A percentile compares a stretch with the other conserved stretches of the same genome.
These are phyloP conservation scores for Penicillium paxilli DNA, from an alignment of 495 filamentous ascomycete genomes.

Conservation along the genomic window DNA sequence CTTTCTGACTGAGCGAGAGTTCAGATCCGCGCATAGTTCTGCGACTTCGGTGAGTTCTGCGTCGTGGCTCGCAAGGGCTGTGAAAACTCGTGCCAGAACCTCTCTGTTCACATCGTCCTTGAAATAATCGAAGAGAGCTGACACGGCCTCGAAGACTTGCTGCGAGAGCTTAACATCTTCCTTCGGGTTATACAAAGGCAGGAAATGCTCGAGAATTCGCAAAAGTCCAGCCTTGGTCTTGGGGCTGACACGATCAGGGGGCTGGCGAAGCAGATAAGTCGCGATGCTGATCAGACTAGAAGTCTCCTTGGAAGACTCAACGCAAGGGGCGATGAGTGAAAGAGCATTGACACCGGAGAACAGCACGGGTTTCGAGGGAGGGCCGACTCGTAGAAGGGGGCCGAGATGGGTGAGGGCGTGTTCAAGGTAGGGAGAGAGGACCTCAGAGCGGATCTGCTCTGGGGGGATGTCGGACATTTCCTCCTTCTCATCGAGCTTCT, in stretches of 20 bases:
- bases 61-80: slow-evolving; percentile 64
- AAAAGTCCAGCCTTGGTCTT: slow-evolving; percentile 81
- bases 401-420: slow-evolving; percentile 65
- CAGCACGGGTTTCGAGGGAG: slow-evolving; percentile 68
- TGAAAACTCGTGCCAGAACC: slow-evolving; percentile 68
- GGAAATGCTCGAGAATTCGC: slow-evolving; percentile 70
- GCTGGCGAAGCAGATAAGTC: slow-evolving; percentile 79
- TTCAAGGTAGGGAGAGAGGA: slow-evolving; percentile 72
- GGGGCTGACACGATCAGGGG: slow-evolving; percentile 74
- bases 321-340: slow-evolving; percentile 70
- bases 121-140: slow-evolving; percentile 83
- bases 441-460: slow-evolving; percentile 53
- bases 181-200: slow-evolving; percentile 59
- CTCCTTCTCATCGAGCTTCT: slow-evolving; percentile 41
- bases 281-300: slow-evolving; percentile 72
- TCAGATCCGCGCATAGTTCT: slow-evolving; percentile 72
- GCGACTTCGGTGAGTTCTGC: slow-evolving; percentile 62
- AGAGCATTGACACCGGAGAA: slow-evolving; percentile 76
- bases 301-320: slow-evolving; percentile 67
- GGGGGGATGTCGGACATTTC: slow-evolving; percentile 53
- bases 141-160: slow-evolving; percentile 60
- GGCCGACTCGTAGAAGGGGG: slow-evolving; percentile 68
- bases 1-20: slow-evolving; percentile 65
- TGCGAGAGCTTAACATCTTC: slow-evolving; percentile 46
- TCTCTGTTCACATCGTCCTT: slow-evolving; percentile 73